Percentiles rank a stretch among this genome's conserved stretches.
Evolutionary conservation across 345 rosid species (phyloP).

Genomic region (Carallia pectinifolia): DNA sequence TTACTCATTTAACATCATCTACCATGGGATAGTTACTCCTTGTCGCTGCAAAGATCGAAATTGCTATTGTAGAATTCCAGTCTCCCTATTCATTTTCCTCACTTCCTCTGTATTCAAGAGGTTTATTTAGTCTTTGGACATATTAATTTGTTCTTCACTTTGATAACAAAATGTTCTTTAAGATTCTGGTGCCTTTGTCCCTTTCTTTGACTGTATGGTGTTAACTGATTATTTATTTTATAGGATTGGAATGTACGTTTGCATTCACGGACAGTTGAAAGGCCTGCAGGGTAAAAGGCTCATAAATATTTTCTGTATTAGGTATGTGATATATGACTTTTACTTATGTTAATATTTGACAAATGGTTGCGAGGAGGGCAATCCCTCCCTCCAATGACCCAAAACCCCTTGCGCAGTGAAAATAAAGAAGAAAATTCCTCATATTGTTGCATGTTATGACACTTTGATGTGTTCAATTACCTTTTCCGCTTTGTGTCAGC

Average conservation of each 20-base stretch:
- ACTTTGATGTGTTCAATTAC: too few relatives aligned
- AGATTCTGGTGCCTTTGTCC: background rate
- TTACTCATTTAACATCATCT: too few relatives aligned
- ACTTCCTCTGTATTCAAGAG: slow-evolving; percentile 1
- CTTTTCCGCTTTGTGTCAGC: too few relatives aligned
- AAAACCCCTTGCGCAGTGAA: too few relatives aligned
- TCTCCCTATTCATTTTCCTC: background rate
- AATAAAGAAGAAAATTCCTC: too few relatives aligned
- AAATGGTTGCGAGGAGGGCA: too few relatives aligned
- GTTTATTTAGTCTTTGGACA: background rate
- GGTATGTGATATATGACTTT: slow-evolving; percentile 36
- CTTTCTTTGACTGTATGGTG: background rate
- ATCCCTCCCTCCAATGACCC: too few relatives aligned
- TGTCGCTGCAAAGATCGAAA: slow-evolving; percentile 1
- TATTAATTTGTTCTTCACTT: background rate
- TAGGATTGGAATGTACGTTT: slow-evolving; percentile 84
- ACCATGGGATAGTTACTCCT: background rate
- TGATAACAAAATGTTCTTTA: background rate
- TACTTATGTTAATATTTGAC: background rate
- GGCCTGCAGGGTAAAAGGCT: slow-evolving; percentile 67
- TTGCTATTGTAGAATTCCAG: slow-evolving; percentile 7
- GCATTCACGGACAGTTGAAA: slow-evolving; percentile 77
- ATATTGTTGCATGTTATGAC: too few relatives aligned
- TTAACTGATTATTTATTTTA: slow-evolving; percentile 10
- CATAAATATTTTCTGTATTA: slow-evolving; percentile 64